These are phyloP conservation scores for Aspergillus niger DNA, from an alignment of 2,329 filamentous ascomycete genomes.

Conservation along the genomic window DNA sequence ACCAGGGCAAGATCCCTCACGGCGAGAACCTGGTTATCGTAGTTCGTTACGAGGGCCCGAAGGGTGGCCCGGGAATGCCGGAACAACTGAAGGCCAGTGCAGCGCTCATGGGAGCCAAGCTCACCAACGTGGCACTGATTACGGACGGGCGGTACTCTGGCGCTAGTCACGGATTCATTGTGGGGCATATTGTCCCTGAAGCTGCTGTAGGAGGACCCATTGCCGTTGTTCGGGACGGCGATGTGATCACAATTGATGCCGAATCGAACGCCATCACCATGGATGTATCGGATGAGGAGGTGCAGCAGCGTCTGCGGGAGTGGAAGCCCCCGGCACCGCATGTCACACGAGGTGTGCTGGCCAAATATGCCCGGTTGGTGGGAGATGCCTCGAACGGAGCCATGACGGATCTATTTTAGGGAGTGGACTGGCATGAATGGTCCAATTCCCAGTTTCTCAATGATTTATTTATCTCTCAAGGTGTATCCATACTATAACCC, in stretches of 20 bases:
- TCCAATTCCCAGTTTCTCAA: too few species aligned
- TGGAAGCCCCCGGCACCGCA: constrained; percentile 73
- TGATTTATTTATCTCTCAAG: background rate
- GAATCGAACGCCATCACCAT: constrained; percentile 73
- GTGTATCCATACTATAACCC: background rate
- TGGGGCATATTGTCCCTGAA: constrained; percentile 90
- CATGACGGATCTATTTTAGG: constrained; percentile 75
- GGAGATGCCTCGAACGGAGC: constrained; percentile 90
- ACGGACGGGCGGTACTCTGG: constrained; percentile 91
- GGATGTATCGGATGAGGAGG: constrained; percentile 70
- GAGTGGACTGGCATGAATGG: background rate
- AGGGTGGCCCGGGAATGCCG: constrained; percentile 93
- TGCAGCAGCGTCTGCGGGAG: constrained; percentile 61
- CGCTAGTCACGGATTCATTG: constrained; percentile 87
- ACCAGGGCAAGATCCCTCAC: constrained; percentile 67
- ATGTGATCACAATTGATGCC: constrained; percentile 83
- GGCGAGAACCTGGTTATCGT: constrained; percentile 84
- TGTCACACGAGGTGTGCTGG: constrained; percentile 80
- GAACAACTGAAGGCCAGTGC: constrained; percentile 88
- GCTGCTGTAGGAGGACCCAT: constrained; percentile 87
- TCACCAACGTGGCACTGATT: constrained; percentile 85
- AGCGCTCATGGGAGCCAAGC: constrained; percentile 87
- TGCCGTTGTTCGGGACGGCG: constrained; percentile 76
- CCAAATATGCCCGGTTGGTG: constrained; percentile 86
- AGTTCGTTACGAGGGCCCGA: constrained; percentile 91